Base-by-base conservation (phyloP, 306 rosid species). In the Arachis stenosperma region DNA sequence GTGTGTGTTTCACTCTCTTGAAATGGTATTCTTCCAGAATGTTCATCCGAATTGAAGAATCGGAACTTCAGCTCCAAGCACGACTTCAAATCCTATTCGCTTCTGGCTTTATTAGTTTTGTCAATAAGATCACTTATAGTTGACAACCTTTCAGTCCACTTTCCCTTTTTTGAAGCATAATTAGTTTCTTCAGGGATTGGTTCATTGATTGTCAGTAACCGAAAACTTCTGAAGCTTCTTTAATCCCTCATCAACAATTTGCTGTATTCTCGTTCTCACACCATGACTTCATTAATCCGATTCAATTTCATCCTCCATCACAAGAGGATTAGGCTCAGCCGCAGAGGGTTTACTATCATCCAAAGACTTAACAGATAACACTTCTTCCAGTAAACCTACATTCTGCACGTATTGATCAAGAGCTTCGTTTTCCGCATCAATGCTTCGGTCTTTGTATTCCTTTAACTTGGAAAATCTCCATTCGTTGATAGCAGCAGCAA, bases 391-490 rank as follows among this genome's bases (percentile, higher is more conserved):
- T 58, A 95, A 86, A 73, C 69, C 85, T 43, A 90, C 77, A 59
- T 88, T 91, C 86, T 88, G 91, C 91, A 91, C 87, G 91, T 95
- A 95, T 42, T 90, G 87, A 56, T 88, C 97, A 67, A 95, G 90
- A 81, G 93, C 89, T 82, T 90, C 98, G 75, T 88, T 87, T 84
- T 91, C 98, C 61, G 70, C 88, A 82, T 95, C 99, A 61, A 86
- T 56, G 74, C 74, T 81, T 70, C 84, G 84, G 56, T 89, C 97
- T 77, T 77, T 90, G 83, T 81, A 87, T 74, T 91, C 96, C 86
- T 81, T 90, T 63, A 95, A 74, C 89, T 90, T 95, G 79, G 93
- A 76, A 84, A 91, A 92, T 76, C 99, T 95, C 99, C 99, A 91
- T 69, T 91, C 97, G 52, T 95, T 95, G 61, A 88, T 87, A 46